A percentile compares a stretch with the other conserved stretches of the same genome.
These are phyloP conservation scores for Chaetoceros tenuissimus DNA, from an alignment of 108 stramenopile genomes.

Conservation along the genomic window DNA sequence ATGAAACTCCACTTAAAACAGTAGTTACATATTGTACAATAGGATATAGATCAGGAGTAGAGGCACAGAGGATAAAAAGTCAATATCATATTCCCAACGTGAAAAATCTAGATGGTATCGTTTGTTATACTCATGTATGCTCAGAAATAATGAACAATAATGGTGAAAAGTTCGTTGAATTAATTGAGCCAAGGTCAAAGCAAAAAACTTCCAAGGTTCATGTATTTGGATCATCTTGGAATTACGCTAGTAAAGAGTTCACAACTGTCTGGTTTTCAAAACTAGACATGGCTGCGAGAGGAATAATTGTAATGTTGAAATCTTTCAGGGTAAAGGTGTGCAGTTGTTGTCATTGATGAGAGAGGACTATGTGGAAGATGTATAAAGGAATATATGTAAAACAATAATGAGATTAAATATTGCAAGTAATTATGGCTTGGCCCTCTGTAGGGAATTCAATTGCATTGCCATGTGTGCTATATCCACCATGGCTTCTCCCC, in stretches of 20 bases:
- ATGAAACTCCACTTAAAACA: constrained; percentile 1
- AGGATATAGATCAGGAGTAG: constrained; percentile 53
- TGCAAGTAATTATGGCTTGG: no score
- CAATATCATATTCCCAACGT: constrained; percentile 1
- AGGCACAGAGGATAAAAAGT: constrained; percentile 20
- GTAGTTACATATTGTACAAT: constrained; percentile 53
- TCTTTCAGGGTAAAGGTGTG: background rate
- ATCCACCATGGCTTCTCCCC: constrained; percentile 16
- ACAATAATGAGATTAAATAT: no score
- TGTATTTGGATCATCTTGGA: background rate
- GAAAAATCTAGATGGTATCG: background rate
- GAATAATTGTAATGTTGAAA: background rate
- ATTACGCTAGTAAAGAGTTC: background rate
- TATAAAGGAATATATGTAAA: no score
- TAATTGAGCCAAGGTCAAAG: background rate
- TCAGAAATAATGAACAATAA: background rate
- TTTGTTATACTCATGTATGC: background rate
- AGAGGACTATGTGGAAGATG: no score
- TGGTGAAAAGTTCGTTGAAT: background rate
- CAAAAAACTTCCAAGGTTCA: background rate
- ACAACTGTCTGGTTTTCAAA: background rate
- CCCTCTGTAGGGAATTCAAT: no score
- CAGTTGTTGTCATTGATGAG: background rate
- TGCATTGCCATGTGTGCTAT: no score
- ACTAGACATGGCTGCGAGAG: background rate